Conservation (phyloP, 2,329 filamentous ascomycete species). For the Colletotrichum liaoningense region DNA sequence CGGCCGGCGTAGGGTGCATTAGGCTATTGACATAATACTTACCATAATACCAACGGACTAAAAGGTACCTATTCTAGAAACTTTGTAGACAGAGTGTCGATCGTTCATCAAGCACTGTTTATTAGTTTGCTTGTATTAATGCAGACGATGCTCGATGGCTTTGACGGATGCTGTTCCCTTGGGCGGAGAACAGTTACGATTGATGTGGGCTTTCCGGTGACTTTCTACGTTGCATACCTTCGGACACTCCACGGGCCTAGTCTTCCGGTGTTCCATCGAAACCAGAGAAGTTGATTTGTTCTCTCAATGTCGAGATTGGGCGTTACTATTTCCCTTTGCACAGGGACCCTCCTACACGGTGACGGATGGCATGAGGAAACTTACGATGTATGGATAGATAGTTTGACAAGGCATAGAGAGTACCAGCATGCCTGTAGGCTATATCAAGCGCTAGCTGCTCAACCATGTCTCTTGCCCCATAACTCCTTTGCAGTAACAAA, state of each 20-base stretch:
- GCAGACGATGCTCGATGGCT: background rate
- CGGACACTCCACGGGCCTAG: background rate
- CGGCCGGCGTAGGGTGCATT: constrained; percentile 1
- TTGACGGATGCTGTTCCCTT: background rate
- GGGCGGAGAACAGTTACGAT: constrained; percentile 1
- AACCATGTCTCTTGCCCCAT: background rate
- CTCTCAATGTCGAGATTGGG: background rate
- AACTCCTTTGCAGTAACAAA: background rate
- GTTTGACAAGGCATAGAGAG: background rate
- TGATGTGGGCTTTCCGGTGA: constrained; percentile 14
- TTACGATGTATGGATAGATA: constrained; percentile 6
- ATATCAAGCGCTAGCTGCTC: constrained; percentile 1
- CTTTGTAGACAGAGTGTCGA: background rate
- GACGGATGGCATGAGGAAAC: constrained; percentile 14
- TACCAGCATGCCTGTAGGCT: background rate
- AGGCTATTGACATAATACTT: background rate
- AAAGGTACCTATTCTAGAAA: background rate
- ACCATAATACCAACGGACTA: background rate
- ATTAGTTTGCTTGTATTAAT: background rate
- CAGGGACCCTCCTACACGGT: background rate
- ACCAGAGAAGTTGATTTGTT: background rate
- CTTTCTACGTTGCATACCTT: constrained; percentile 12
- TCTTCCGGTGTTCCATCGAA: background rate
- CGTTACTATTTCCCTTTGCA: background rate
- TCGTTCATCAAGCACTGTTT: background rate